phyloP scores from a whole-genome alignment of 306 rosid species.

The Prunus mume region DNA sequence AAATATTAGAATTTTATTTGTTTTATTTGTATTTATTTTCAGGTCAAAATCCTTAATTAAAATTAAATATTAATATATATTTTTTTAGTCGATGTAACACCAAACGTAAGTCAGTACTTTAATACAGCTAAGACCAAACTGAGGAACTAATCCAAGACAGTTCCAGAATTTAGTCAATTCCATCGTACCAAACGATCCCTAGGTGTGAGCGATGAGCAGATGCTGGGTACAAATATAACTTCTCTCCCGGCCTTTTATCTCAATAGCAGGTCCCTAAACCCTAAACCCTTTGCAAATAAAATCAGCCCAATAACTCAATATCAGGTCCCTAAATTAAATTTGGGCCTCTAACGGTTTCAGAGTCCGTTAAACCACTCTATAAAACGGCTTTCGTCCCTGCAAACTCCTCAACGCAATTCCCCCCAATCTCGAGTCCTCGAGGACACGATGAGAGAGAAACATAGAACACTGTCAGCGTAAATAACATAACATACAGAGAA shows the following conservation, averaged over 20 bases:
- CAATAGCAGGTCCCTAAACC: no score
- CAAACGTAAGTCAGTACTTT: no score
- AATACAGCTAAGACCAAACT: fast-evolving
- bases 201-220: no score
- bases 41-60: no score
- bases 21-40: no score
- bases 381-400: not conserved
- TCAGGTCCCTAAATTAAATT: not conserved
- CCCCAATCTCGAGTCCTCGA: slow-evolving; percentile 5
- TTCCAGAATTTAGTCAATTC: fast-evolving
- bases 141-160: no score
- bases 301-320: not conserved
- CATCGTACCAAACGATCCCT: fast-evolving
- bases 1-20: no score
- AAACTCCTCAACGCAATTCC: not conserved
- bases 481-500: not conserved
- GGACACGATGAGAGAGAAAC: slow-evolving; percentile 6
- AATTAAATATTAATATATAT: no score
- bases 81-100: no score
- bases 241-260: no score
- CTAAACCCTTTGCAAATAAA: not conserved
- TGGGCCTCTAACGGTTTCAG: not conserved
- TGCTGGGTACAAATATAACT: no score
- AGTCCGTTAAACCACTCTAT: not conserved
- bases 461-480: slow-evolving; percentile 9